A percentile compares a stretch with the other conserved stretches of the same genome.
Evolutionary conservation across 768 basidiomycete genomes (phyloP).

Genomic region (Cantharellus anzutake): DNA sequence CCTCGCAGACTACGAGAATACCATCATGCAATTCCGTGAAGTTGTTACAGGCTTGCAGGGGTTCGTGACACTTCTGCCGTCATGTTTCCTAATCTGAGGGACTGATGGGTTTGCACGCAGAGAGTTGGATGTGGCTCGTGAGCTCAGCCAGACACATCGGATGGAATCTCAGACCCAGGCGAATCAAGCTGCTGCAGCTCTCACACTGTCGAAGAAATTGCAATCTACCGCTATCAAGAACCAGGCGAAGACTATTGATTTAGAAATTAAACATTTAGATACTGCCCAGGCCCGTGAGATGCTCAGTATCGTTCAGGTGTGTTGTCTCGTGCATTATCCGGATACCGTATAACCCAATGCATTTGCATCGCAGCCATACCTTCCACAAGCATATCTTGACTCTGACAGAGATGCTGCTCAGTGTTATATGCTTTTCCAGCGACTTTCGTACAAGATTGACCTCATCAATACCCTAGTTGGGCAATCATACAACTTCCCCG

Average conservation of each 20-base stretch:
- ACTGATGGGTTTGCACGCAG: constrained; percentile 22
- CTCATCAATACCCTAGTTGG: constrained; percentile 69
- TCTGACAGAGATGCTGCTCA: constrained; percentile 75
- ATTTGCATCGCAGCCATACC: constrained; percentile 43
- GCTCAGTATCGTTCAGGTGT: constrained; percentile 64
- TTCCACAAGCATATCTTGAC: constrained; percentile 80
- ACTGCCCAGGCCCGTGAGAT: constrained; percentile 67
- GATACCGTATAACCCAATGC: not conserved
- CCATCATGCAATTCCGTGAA: constrained; percentile 85
- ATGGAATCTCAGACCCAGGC: constrained; percentile 65
- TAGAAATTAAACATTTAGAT: constrained; percentile 74
- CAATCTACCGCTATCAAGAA: constrained; percentile 84
- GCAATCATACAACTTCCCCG: constrained; percentile 66
- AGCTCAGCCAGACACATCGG: constrained; percentile 71
- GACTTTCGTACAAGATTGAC: constrained; percentile 71
- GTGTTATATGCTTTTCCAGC: constrained; percentile 84
- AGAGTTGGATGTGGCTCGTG: constrained; percentile 67
- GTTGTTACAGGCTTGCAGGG: constrained; percentile 67
- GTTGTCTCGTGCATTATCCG: not conserved
- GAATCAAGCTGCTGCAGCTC: constrained; percentile 80
- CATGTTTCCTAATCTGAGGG: not conserved
- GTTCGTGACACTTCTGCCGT: constrained; percentile 24
- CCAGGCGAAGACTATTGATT: constrained; percentile 73
- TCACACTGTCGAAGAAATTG: constrained; percentile 86
- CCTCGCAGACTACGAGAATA: constrained; percentile 70